Evolutionary conservation across 768 basidiomycete species (phyloP).

Genomic region (Hericium coralloides): DNA sequence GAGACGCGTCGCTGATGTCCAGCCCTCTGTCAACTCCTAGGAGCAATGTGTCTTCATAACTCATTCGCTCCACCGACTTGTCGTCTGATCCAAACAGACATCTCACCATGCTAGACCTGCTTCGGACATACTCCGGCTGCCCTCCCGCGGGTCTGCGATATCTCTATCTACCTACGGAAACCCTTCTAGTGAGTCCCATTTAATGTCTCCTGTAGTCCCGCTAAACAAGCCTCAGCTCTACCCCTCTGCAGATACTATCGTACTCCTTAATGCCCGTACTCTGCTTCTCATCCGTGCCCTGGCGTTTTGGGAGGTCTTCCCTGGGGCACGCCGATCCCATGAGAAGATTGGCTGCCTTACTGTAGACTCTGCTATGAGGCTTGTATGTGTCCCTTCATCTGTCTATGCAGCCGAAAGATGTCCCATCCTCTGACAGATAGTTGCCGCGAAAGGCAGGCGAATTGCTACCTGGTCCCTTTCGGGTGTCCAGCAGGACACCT

Average conservation of each 20-base stretch:
- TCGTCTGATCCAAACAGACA: no score
- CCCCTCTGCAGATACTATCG: slow-evolving; percentile 58
- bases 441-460: slow-evolving; percentile 57
- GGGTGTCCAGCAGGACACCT: slow-evolving; percentile 49
- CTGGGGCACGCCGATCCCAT: slow-evolving; percentile 34
- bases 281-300: slow-evolving; percentile 61
- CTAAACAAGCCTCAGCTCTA: slow-evolving; percentile 43
- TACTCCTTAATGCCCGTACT: slow-evolving; percentile 62
- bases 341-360: slow-evolving; percentile 50
- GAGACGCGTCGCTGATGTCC: not conserved
- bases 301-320: slow-evolving; percentile 77
- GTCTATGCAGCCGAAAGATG: not conserved
- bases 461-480: slow-evolving; percentile 79
- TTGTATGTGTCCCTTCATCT: slow-evolving; percentile 40
- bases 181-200: slow-evolving; percentile 46
- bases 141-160: slow-evolving; percentile 48
- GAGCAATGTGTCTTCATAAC: not conserved
- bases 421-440: slow-evolving; percentile 38
- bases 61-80: not conserved
- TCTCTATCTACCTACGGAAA: slow-evolving; percentile 44
- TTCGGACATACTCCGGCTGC: slow-evolving; percentile 37
- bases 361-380: slow-evolving; percentile 73
- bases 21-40: no score
- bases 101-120: slow-evolving; percentile 37
- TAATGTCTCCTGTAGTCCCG: not conserved